Percentiles rank a stretch among this genome's conserved stretches.
These are phyloP conservation scores for Euptelea pleiosperma DNA, from an alignment of 164 flowering plant species.

Conservation along the genomic window DNA sequence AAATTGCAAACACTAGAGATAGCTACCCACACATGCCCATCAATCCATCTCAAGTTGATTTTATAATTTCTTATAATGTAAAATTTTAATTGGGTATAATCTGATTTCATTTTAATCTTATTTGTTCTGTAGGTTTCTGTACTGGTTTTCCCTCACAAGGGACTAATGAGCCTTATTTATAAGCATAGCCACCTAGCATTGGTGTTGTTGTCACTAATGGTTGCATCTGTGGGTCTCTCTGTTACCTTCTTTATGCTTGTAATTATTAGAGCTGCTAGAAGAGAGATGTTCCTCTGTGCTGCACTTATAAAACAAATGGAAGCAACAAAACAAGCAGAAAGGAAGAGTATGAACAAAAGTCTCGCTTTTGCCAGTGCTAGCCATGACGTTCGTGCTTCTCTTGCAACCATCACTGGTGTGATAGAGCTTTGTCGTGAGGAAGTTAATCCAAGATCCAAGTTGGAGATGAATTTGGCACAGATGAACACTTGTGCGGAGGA, in stretches of 20 bases:
- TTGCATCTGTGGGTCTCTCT: conserved; percentile 17
- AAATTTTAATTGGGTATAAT: too few relatives aligned
- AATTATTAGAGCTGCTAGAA: conserved; percentile 28
- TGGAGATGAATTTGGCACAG: conserved; percentile 36
- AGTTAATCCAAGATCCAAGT: conserved; percentile 29
- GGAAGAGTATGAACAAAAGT: conserved; percentile 66
- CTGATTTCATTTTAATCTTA: too few relatives aligned
- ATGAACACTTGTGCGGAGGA: conserved; percentile 46
- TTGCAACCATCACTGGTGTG: conserved; percentile 53
- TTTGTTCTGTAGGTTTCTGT: conserved; percentile 33
- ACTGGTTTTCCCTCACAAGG: conserved; percentile 31
- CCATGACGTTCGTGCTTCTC: conserved; percentile 65
- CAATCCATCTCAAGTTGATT: too few relatives aligned
- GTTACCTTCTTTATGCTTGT: conserved; percentile 24
- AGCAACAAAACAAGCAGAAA: conserved; percentile 72
- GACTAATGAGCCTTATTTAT: conserved; percentile 19
- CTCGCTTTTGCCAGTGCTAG: conserved; percentile 64
- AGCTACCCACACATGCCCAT: too few relatives aligned
- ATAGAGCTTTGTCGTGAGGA: conserved; percentile 32
- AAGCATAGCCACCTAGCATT: conserved; percentile 18
- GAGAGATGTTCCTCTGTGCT: conserved; percentile 39
- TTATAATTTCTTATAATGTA: too few relatives aligned
- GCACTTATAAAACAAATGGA: conserved; percentile 64
- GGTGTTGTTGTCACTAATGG: conserved; percentile 22
- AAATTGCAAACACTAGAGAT: too few relatives aligned